These are phyloP conservation scores for Phytophthora sansomeana DNA, from an alignment of 352 stramenopile species.

Conservation along the genomic window DNA sequence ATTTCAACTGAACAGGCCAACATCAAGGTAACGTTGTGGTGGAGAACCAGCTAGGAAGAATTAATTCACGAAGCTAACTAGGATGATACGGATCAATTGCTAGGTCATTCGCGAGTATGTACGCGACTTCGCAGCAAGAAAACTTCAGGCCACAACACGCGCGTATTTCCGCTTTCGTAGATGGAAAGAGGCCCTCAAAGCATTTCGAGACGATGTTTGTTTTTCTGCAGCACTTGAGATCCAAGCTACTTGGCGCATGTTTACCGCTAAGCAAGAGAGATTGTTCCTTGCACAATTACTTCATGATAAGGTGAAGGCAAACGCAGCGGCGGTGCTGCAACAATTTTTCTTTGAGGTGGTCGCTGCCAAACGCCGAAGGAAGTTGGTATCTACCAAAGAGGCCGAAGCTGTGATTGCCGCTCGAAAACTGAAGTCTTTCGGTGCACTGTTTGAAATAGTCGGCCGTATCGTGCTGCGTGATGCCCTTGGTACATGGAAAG, in stretches of 20 bases:
- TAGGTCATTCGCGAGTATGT: conserved; percentile 62
- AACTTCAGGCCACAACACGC: conserved; percentile 50
- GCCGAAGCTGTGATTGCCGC: not conserved
- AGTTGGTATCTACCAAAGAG: conserved; percentile 5
- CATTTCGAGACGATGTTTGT: conserved; percentile 47
- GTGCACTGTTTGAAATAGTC: conserved; percentile 14
- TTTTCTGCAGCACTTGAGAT: conserved; percentile 58
- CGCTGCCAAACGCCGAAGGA: conserved; percentile 12
- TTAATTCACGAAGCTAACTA: not conserved
- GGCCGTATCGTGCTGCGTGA: conserved; percentile 23
- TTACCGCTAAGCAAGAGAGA: conserved; percentile 27
- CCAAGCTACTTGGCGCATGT: conserved; percentile 53
- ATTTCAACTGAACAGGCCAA: conserved; percentile 59
- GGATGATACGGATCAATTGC: not conserved
- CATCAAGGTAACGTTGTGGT: conserved; percentile 44
- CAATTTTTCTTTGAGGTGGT: conserved; percentile 41
- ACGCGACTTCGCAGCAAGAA: conserved; percentile 44
- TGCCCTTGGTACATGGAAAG: conserved; percentile 46
- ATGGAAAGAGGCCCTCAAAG: conserved; percentile 52
- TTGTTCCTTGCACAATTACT: conserved; percentile 39
- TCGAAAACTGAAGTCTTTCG: conserved; percentile 13
- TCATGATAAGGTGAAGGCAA: conserved; percentile 17
- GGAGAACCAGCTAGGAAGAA: not conserved
- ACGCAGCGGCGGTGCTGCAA: conserved; percentile 35
- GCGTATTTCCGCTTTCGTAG: conserved; percentile 43